Evolutionary conservation across 352 stramenopile genomes (phyloP).

Genomic region (Peronospora belbahrii): DNA sequence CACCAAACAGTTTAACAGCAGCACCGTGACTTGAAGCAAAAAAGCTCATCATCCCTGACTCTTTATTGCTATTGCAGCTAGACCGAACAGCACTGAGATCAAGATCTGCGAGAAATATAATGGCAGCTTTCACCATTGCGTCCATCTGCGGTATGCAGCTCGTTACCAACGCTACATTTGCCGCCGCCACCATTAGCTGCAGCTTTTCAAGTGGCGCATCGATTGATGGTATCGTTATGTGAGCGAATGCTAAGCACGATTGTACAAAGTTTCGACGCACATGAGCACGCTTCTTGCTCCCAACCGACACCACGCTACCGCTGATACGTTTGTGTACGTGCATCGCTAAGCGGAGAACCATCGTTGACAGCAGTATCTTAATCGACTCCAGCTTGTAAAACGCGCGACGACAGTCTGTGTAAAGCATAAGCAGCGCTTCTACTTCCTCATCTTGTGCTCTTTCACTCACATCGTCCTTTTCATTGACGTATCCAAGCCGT

Average conservation of each 20-base stretch:
- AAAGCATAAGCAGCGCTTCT: slow-evolving; percentile 79
- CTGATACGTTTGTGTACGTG: slow-evolving; percentile 35
- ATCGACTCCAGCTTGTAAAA: slow-evolving; percentile 86
- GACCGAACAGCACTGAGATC: slow-evolving; percentile 16
- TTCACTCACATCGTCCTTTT: slow-evolving; percentile 3
- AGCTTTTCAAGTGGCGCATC: slow-evolving; percentile 37
- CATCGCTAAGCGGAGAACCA: slow-evolving; percentile 58
- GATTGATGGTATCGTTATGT: slow-evolving; percentile 87
- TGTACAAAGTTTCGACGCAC: slow-evolving; percentile 72
- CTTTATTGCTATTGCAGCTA: neutral
- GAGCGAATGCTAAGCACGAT: slow-evolving; percentile 82
- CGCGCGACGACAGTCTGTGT: slow-evolving; percentile 77
- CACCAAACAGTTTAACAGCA: slow-evolving; percentile 8
- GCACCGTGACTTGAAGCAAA: neutral
- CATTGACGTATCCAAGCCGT: slow-evolving; percentile 37
- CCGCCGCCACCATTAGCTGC: slow-evolving; percentile 53
- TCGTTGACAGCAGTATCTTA: slow-evolving; percentile 46
- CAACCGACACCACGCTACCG: neutral
- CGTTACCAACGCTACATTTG: slow-evolving; percentile 60
- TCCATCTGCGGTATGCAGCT: slow-evolving; percentile 84
- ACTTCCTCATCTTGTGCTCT: slow-evolving; percentile 53
- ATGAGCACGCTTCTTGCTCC: slow-evolving; percentile 24
- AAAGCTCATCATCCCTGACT: neutral
- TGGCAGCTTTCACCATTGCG: slow-evolving; percentile 69
- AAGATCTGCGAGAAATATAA: slow-evolving; percentile 71